Percentiles rank a stretch among this genome's conserved stretches.
Evolutionary conservation across 2,329 filamentous ascomycete genomes (phyloP).

Genomic region (Aureobasidium uvarum): DNA sequence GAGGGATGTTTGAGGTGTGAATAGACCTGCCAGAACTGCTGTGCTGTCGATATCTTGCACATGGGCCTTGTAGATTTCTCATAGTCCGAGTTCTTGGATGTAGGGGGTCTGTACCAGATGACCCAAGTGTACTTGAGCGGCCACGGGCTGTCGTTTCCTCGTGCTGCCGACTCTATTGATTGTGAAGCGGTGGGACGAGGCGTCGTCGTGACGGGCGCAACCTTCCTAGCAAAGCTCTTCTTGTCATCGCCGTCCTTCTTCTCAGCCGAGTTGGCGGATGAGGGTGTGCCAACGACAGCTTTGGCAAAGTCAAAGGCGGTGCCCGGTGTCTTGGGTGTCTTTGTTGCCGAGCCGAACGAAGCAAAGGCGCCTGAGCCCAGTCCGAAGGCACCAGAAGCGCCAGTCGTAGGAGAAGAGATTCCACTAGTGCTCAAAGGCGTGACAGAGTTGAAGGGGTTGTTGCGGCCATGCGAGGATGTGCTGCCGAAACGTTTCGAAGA

Average conservation of each 20-base stretch:
- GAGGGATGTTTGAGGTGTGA: conserved; percentile 87
- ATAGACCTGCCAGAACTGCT: conserved; percentile 91
- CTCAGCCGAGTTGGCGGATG: conserved; percentile 58
- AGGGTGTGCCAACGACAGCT: conserved; percentile 46
- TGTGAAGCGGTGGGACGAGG: conserved; percentile 28
- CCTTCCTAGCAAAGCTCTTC: conserved; percentile 27
- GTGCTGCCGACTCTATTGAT: conserved; percentile 29
- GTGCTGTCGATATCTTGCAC: conserved; percentile 74
- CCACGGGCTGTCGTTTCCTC: conserved; percentile 44
- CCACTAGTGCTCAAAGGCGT: conserved; percentile 65
- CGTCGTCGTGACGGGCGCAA: conserved; percentile 22
- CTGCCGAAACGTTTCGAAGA: conserved; percentile 69
- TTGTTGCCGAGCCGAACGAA: conserved; percentile 78
- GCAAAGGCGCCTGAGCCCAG: conserved; percentile 94
- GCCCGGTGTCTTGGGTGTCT: conserved; percentile 82
- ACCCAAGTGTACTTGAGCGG: conserved; percentile 85
- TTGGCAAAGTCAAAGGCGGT: conserved; percentile 76
- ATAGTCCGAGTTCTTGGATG: conserved; percentile 96
- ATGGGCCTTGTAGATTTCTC: conserved; percentile 93
- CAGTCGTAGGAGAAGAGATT: conserved; percentile 70
- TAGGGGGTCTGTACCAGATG: conserved; percentile 95
- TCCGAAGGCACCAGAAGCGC: conserved; percentile 82
- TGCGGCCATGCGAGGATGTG: conserved; percentile 70
- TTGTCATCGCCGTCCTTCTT: conserved; percentile 59
- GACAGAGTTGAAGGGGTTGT: conserved; percentile 75